Evolutionary conservation across 2,329 filamentous ascomycete genomes (phyloP), one percentile per base, ranked within the genome.

Genomic region (Paraphoma sp.): DNA sequence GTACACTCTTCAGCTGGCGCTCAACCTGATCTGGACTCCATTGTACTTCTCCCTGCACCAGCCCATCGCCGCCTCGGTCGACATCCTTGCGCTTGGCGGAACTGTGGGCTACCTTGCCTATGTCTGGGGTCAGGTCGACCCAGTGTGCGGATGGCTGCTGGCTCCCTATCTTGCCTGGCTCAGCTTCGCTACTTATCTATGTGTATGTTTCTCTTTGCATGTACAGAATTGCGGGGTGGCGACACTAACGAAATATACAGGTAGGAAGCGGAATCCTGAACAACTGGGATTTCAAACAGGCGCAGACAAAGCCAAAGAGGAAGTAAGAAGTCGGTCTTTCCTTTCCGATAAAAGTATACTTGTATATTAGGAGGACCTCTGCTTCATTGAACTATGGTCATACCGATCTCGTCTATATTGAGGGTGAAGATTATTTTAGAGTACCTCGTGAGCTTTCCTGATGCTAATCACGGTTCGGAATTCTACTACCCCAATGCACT

Each of bases 21-120:
- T 97, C 49, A 97, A 97, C 75, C 81, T 96, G 30, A 77, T 89
- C 51, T 98, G 92, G 92, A 97, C 93, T 86, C 94, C 94, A 11
- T 84, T 97, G 10, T 97, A 97, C 84, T 97, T 97, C 73, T 84
- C 86, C n/a, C 72, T 89, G 48, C 88, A 89, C 62, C 86, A 86
- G 14, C 92, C 93, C 1, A 82, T 89, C 50, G 86, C 87, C 70
- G 93, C 93, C 3, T 87, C 91, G 6, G 83, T 84, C 29, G 91
- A 97, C 73, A 89, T 96, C 48, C 78, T 91, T 29, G 83, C 88
- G 0, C 82, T 97, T 0, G 92, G 89, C 8, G 80, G 89, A 30
- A 90, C 91, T 46, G 63, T 71, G 14, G 85, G 83, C 6, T 93
- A 92, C 67, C 78, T 97, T 48, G 84, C 90, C 12, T 90, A 89